Base-by-base conservation (phyloP, 2,329 filamentous ascomycete genomes). In the Capronia epimyces region DNA sequence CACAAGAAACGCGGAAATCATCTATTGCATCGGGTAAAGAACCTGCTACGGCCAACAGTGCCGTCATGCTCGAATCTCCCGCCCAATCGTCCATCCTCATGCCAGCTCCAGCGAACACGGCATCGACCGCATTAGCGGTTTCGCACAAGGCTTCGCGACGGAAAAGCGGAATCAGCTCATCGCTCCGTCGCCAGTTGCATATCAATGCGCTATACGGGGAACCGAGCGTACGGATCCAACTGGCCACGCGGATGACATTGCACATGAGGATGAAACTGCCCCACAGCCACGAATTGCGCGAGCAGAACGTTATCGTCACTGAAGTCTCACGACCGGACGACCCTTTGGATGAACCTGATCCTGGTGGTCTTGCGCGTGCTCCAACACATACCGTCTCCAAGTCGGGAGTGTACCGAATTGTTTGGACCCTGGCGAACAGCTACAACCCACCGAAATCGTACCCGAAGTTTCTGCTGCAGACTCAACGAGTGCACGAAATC, bases 401-500 rank as follows among this genome's bases (percentile, higher is more conserved):
- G 25, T 41, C 52, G 12, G 59, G 58, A 10, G 50, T 56, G 18
- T 62, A 62, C 4, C 51, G 64, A 1, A 46, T 66, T 1, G 66
- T 75, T 4, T 66, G 64, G 10, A 64, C 69, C 21, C 62, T 63
- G 16, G 62, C 66, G 12, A 53, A 12, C 29, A 49, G 29, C 61
- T 69, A 64, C 13, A 67, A 64, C 39, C 50, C 61, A 9, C 53
- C 66, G 49, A 47, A 68, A 55, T 58, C 62, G 65, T 49, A 56
- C 16, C 58, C 66, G 8, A 58, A 56, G 2, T 67, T 61, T n/a
- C 42, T 76, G 15, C 49, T 76, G 46, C 65, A 62, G 43, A 67
- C 69, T 24, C 72, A 76, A 57, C 62, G 73, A 9, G 70, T 73
- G n/a, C 73, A 75, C 55, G 74, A 76, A 63, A 63, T 77, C 29